Percentiles rank a stretch among this genome's conserved stretches.
Conservation (phyloP, 176 grass and related monocot species). For the Alloteropsis semialata region DNA sequence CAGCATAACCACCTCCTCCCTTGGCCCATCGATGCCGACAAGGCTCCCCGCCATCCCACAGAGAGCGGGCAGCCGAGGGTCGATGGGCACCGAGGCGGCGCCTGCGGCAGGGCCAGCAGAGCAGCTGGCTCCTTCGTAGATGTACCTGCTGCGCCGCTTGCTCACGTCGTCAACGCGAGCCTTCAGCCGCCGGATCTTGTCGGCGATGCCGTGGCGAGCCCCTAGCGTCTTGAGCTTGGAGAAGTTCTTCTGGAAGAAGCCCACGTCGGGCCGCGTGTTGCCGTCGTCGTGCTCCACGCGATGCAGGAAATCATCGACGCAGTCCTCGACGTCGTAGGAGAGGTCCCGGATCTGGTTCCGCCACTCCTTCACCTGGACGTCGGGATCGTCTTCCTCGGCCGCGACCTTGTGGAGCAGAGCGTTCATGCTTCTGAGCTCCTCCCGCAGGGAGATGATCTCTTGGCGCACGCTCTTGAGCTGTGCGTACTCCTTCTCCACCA, state of each 20-base stretch:
- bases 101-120: neutral
- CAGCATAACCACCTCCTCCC: conserved; percentile 2
- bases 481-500: conserved; percentile 11
- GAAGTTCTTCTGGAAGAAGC: neutral
- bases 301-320: conserved; percentile 1
- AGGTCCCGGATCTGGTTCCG: conserved; percentile 14
- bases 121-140: conserved; percentile 3
- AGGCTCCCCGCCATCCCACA: neutral
- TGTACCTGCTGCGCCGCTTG: conserved; percentile 21
- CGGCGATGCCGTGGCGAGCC: neutral
- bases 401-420: conserved; percentile 19
- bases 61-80: conserved; percentile 1
- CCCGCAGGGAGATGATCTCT: conserved; percentile 9
- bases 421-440: conserved; percentile 29
- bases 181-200: conserved; percentile 11
- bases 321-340: neutral
- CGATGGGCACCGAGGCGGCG: neutral
- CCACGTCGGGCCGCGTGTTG: neutral
- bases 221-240: neutral
- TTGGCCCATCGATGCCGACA: conserved; percentile 1
- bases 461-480: conserved; percentile 3
- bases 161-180: conserved; percentile 8
- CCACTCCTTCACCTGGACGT: conserved; percentile 17
- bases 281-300: neutral
- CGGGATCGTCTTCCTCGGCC: conserved; percentile 1